These are phyloP conservation scores for Noccaea bulbosa DNA, from an alignment of 345 rosid genomes.

Conservation along the genomic window DNA sequence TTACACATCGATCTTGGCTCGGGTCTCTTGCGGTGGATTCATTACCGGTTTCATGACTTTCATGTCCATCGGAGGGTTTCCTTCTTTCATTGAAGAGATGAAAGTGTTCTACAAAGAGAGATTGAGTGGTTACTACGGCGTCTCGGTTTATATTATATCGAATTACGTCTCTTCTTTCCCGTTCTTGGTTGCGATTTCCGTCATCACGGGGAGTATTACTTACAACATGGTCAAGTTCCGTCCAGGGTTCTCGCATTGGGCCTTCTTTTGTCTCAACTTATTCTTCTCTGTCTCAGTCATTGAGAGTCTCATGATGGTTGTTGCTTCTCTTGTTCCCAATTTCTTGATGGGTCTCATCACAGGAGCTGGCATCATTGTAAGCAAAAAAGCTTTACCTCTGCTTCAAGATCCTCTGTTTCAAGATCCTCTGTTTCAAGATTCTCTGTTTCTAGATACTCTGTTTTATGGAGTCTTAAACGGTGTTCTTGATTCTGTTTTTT, in stretches of 20 bases:
- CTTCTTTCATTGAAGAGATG: constrained; percentile 85
- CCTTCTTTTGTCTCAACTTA: constrained; percentile 66
- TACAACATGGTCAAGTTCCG: constrained; percentile 70
- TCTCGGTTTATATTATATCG: constrained; percentile 70
- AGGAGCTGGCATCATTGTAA: constrained; percentile 83
- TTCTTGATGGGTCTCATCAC: constrained; percentile 73
- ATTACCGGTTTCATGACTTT: constrained; percentile 82
- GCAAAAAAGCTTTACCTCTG: constrained; percentile 22
- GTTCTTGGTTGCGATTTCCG: constrained; percentile 58
- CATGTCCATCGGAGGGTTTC: constrained; percentile 90
- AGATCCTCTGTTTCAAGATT: not conserved
- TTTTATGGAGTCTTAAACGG: not conserved
- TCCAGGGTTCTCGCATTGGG: constrained; percentile 58
- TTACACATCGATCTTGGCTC: constrained; percentile 71
- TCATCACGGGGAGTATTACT: constrained; percentile 57
- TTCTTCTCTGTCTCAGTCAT: constrained; percentile 66
- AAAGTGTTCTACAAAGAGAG: constrained; percentile 75
- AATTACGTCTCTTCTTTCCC: constrained; percentile 79
- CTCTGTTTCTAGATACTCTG: not conserved
- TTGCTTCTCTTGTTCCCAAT: constrained; percentile 82
- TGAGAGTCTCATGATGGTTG: constrained; percentile 91
- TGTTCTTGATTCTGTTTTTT: constrained; percentile 19
- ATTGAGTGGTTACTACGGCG: constrained; percentile 78
- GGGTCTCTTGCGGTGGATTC: constrained; percentile 75
- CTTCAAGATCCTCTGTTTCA: constrained; percentile 22